These are phyloP conservation scores for Mycena alexandri DNA, from an alignment of 768 basidiomycete genomes.

Conservation along the genomic window DNA sequence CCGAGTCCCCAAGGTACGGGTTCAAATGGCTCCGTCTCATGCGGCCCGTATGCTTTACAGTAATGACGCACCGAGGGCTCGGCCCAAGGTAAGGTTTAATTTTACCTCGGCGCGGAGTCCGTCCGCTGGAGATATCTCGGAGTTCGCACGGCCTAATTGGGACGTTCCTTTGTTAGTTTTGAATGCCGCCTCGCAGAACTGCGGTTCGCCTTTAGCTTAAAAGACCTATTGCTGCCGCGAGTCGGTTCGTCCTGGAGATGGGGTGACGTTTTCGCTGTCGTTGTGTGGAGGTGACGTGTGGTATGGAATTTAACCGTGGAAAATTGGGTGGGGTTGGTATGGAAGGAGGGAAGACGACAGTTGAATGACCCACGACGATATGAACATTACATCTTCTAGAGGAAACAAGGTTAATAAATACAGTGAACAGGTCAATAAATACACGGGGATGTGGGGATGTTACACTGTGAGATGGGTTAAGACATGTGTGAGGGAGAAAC, in stretches of 20 bases:
- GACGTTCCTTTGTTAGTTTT: conserved; percentile 19
- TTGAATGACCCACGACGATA: conserved; percentile 19
- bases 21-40: background rate
- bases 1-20: background rate
- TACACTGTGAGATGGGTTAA: conserved; percentile 3
- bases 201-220: conserved; percentile 1
- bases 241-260: conserved; percentile 3
- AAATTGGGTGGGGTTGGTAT: too few species aligned
- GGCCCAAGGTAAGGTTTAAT: conserved; percentile 9
- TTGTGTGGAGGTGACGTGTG: background rate
- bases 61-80: conserved; percentile 29
- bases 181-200: background rate
- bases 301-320: background rate
- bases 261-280: background rate
- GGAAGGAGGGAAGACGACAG: background rate
- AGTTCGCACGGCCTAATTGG: background rate
- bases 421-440: conserved; percentile 13
- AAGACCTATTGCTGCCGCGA: conserved; percentile 7
- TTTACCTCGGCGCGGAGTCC: background rate
- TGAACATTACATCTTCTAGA: conserved; percentile 19
- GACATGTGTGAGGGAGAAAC: background rate
- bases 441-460: conserved; percentile 3
- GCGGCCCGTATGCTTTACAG: conserved; percentile 12
- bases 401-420: background rate
- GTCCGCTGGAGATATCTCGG: background rate